phyloP scores from a whole-genome alignment of 129 eudicot genomes.

The Kitagawia praeruptora region DNA sequence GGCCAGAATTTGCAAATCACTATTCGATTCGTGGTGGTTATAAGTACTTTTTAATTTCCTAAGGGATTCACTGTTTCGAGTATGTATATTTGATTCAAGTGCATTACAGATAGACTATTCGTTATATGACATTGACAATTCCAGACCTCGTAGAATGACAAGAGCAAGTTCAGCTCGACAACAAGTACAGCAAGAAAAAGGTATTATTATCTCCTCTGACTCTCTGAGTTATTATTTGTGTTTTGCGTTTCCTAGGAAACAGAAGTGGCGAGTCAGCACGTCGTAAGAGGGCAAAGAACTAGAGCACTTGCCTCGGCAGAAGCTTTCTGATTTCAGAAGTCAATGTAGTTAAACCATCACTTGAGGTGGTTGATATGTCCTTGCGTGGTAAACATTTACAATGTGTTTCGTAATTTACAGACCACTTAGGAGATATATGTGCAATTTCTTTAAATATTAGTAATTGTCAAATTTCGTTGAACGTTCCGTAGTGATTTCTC shows the following conservation, averaged over 20 bases:
- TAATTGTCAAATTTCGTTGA: no score
- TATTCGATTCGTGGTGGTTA: not conserved
- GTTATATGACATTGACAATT: not conserved
- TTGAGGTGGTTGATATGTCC: not conserved
- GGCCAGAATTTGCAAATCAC: not conserved
- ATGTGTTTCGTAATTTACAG: no score
- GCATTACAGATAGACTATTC: slow-evolving; percentile 12
- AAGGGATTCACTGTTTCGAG: slow-evolving; percentile 15
- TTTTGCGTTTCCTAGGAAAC: not conserved
- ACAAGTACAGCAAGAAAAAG: not conserved
- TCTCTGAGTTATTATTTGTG: no score
- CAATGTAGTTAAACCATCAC: slow-evolving; percentile 8
- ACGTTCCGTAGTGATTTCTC: not conserved
- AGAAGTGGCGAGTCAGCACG: not conserved
- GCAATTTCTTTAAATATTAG: no score
- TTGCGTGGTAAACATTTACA: slow-evolving; percentile 6
- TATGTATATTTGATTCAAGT: slow-evolving; percentile 9
- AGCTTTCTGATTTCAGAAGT: slow-evolving; percentile 16
- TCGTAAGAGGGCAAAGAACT: not conserved
- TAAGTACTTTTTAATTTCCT: not conserved
- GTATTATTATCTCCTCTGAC: not conserved
- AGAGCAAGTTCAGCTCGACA: not conserved
- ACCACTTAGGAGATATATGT: no score
- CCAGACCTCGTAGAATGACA: not conserved
- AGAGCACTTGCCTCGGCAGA: slow-evolving; percentile 15